Conservation (phyloP, 1,284 basidiomycete genomes). For the Rhodotorula glutinis region DNA sequence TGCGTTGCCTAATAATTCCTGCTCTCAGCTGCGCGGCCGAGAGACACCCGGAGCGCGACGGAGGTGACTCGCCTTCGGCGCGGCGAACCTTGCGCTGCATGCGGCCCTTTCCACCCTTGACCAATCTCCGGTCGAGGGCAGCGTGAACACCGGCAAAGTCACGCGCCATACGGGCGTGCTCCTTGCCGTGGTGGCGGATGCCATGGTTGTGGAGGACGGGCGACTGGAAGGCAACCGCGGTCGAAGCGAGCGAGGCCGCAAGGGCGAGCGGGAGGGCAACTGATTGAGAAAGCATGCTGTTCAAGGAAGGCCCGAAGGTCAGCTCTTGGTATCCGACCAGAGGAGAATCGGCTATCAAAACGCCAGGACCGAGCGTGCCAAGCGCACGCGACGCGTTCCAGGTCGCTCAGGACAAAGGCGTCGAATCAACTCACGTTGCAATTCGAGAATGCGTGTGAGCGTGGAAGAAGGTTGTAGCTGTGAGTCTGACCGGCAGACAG, state of each 20-base stretch:
- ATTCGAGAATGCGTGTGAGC: background rate
- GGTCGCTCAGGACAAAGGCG: too few species aligned
- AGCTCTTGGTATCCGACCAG: too few species aligned
- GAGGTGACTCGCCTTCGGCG: background rate
- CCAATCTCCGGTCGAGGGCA: background rate
- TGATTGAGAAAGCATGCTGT: background rate
- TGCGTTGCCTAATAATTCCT: background rate
- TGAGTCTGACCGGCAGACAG: slow-evolving; percentile 1
- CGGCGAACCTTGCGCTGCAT: slow-evolving; percentile 17
- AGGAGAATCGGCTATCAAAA: too few species aligned
- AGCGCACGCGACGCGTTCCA: too few species aligned
- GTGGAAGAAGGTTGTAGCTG: background rate
- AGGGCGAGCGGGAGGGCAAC: background rate
- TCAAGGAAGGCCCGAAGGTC: too few species aligned
- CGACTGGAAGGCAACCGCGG: slow-evolving; percentile 4
- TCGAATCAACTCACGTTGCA: background rate
- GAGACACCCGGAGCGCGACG: too few species aligned
- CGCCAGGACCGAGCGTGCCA: too few species aligned
- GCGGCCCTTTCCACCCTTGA: background rate
- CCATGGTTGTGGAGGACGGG: slow-evolving; percentile 8
- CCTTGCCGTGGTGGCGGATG: slow-evolving; percentile 5
- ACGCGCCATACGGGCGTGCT: slow-evolving; percentile 10
- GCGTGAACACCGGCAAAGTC: slow-evolving; percentile 18
- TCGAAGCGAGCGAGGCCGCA: background rate
- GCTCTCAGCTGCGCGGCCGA: too few species aligned